Base-by-base conservation (phyloP, 148 eudicot genomes). In the Fallopia convolvulus region DNA sequence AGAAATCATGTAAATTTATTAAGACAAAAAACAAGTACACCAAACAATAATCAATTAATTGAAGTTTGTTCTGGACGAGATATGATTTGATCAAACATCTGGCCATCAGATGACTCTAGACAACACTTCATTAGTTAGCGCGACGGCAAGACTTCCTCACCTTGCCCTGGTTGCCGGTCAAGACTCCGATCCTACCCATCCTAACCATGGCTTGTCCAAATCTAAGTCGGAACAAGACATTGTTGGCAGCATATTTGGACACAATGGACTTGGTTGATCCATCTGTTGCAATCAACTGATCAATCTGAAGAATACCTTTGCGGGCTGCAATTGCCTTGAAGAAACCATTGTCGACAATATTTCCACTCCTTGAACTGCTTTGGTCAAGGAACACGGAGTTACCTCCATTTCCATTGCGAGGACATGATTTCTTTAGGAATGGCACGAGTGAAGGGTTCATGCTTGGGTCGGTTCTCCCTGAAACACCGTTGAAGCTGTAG, bases 151-250 rank as follows among this genome's bases (percentile, higher is more conserved):
- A 87, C 50, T 74, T 77, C 66, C 93, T 85, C 6, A 91, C 86
- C 81, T 88, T 77, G n/a, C 97, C 97, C 56, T 84, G 75, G 12
- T 60, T 77, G 9, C 88, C 97, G 5, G 86, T 84, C 4, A 91
- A 85, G 23, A 86, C 89, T 26, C 84, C 81, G 13, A 90, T 77
- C 55, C 83, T 78, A 47, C 89, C 93, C 83, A 89, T 49, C 75
- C 89, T 88, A 44, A 89, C 80, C 91, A 91, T 86, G 17, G 97
- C 91, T n/a, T 80, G 80, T 8, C 89, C 91, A 52, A 91, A 92
- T 60, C 73, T 86, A 33, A 79, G 58, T 4, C 39, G 42, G 82
- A 92, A 92, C 50, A 86, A 84, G 20, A 5, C 73, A 5, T 79
- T 81, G n/a, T 21, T 79, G 10, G 65, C 80, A 13, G 94, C 91